A percentile compares a stretch with the other conserved stretches of the same genome.
phyloP scores from a whole-genome alignment of 805 yeast genomes.

The Metschnikowia peoriensis region DNA sequence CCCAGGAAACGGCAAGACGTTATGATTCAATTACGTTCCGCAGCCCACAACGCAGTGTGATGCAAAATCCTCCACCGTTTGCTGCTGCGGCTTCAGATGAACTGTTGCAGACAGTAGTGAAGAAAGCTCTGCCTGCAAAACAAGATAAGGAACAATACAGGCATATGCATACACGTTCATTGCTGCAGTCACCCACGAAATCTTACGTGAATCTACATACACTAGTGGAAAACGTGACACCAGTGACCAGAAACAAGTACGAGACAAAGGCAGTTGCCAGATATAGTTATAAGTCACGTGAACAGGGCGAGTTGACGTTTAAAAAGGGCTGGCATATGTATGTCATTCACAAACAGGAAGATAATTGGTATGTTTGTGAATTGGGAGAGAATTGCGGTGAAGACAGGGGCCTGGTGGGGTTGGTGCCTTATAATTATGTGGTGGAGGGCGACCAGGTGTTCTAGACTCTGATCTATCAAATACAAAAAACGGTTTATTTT shows the following conservation, averaged over 20 bases:
- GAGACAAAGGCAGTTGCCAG: constrained; percentile 37
- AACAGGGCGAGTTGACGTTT: constrained; percentile 40
- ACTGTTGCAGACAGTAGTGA: constrained; percentile 13
- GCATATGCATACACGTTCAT: constrained; percentile 18
- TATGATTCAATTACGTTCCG: constrained; percentile 31
- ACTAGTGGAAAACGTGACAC: constrained; percentile 30
- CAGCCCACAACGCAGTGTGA: constrained; percentile 3
- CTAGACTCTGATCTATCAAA: neutral
- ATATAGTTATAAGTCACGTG: constrained; percentile 40
- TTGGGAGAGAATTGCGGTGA: constrained; percentile 35
- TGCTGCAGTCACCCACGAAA: constrained; percentile 34
- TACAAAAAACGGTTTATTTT: no score
- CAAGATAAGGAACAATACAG: neutral
- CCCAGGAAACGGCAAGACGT: constrained; percentile 36
- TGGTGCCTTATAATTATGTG: constrained; percentile 45
- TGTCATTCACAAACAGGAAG: constrained; percentile 43
- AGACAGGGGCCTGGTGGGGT: constrained; percentile 35
- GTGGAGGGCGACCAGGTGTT: constrained; percentile 29
- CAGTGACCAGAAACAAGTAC: constrained; percentile 29
- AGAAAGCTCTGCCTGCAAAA: neutral
- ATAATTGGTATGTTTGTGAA: constrained; percentile 46
- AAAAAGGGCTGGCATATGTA: constrained; percentile 43
- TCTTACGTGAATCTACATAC: constrained; percentile 34
- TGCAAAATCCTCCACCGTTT: neutral
- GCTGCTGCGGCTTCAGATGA: constrained; percentile 1